These are phyloP conservation scores for Xylaria sp. DNA, from an alignment of 2,329 filamentous ascomycete genomes.

Conservation along the genomic window DNA sequence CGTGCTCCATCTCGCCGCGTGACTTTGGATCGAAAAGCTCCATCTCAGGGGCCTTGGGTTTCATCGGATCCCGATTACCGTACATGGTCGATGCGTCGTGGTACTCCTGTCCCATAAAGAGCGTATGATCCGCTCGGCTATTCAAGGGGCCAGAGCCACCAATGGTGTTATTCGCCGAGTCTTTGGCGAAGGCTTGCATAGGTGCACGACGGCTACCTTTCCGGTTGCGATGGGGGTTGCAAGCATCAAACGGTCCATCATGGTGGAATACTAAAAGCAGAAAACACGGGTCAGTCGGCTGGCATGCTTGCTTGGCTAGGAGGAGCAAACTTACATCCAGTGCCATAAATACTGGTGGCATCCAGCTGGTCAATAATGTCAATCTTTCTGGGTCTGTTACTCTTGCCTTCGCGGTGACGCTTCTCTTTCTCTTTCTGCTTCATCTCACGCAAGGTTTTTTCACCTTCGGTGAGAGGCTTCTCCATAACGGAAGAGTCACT, in stretches of 20 bases:
- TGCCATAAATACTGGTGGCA: slow-evolving; percentile 91
- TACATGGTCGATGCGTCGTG: slow-evolving; percentile 88
- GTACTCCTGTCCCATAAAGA: slow-evolving; percentile 74
- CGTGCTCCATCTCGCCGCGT: slow-evolving; percentile 70
- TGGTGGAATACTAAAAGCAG: slow-evolving; percentile 76
- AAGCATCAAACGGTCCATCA: slow-evolving; percentile 93
- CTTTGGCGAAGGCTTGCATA: slow-evolving; percentile 93
- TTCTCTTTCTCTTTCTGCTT: slow-evolving; percentile 49
- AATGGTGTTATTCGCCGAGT: slow-evolving; percentile 85
- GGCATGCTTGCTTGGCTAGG: not conserved
- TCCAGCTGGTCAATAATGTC: slow-evolving; percentile 97
- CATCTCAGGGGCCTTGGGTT: slow-evolving; percentile 38
- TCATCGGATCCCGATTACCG: slow-evolving; percentile 20
- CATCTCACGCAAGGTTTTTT: slow-evolving; percentile 46
- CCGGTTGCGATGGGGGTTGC: slow-evolving; percentile 89
- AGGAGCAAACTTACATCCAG: slow-evolving; percentile 63
- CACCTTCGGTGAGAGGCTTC: slow-evolving; percentile 55
- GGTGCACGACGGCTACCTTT: slow-evolving; percentile 77
- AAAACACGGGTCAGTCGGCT: slow-evolving; percentile 6
- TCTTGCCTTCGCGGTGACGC: slow-evolving; percentile 49
- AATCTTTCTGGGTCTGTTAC: slow-evolving; percentile 46
- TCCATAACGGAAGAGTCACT: slow-evolving; percentile 72
- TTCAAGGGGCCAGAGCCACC: slow-evolving; percentile 85
- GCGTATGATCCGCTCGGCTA: slow-evolving; percentile 71
- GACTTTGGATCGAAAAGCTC: slow-evolving; percentile 63